A percentile compares a stretch with the other conserved stretches of the same genome.
These are phyloP conservation scores for Echites panduratus DNA, from an alignment of 257 asterid species.

Conservation along the genomic window DNA sequence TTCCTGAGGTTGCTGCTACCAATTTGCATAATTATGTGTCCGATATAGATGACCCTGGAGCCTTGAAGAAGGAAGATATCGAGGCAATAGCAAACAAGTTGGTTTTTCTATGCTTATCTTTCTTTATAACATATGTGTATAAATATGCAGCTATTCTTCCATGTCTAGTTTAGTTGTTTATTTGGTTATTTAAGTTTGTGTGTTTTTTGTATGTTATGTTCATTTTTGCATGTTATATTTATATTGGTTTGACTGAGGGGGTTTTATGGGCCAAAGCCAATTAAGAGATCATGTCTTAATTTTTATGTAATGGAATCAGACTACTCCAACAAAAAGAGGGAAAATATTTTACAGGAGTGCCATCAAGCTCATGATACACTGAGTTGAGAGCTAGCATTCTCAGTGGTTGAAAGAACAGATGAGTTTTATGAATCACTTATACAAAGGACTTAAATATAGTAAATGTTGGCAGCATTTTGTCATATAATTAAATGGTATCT, in stretches of 20 bases:
- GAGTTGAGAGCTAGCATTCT: neutral
- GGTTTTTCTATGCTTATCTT: neutral
- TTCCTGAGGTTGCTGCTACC: slow-evolving; percentile 84
- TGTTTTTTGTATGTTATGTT: neutral
- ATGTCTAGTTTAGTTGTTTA: neutral
- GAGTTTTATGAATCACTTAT: no score
- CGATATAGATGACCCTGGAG: slow-evolving; percentile 62
- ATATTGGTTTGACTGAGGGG: no score
- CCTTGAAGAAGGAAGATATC: slow-evolving; percentile 74
- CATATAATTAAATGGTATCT: neutral
- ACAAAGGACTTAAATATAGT: neutral
- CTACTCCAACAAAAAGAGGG: no score
- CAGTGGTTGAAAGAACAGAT: neutral
- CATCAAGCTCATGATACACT: neutral
- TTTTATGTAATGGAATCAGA: no score
- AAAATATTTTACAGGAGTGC: no score
- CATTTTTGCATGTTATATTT: no score
- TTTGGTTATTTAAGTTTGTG: neutral
- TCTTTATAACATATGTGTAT: neutral
- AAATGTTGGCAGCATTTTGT: no score
- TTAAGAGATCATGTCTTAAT: no score
- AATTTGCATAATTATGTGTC: slow-evolving; percentile 80
- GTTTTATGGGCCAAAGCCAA: neutral
- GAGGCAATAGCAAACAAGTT: slow-evolving; percentile 76
- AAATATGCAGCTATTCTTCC: neutral